Conservation (phyloP, 2,329 filamentous ascomycete genomes). For the Teratosphaeria destructans region DNA sequence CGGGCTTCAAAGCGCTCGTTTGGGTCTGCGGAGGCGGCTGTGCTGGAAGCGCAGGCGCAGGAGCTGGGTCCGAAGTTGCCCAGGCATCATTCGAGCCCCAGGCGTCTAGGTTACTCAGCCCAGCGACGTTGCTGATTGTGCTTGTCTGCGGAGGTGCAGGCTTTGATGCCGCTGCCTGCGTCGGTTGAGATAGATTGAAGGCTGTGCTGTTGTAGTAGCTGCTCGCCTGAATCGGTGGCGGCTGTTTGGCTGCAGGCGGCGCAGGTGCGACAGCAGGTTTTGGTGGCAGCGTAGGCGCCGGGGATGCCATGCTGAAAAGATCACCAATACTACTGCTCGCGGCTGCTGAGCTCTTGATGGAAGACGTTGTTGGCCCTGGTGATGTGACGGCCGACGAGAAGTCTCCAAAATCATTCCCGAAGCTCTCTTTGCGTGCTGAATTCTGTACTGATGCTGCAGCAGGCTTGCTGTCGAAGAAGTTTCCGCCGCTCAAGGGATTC, state of each 20-base stretch:
- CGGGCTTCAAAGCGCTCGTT: conserved; percentile 33
- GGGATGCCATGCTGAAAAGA: conserved; percentile 63
- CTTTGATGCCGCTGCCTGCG: conserved; percentile 26
- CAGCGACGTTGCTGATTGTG: conserved; percentile 27
- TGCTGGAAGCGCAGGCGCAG: conserved; percentile 26
- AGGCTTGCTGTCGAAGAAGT: conserved; percentile 68
- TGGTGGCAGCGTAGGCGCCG: conserved; percentile 19
- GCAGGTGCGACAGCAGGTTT: conserved; percentile 10
- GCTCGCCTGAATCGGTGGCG: conserved; percentile 25
- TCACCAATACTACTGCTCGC: conserved; percentile 53
- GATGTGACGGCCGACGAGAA: conserved; percentile 57
- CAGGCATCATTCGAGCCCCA: conserved; percentile 81
- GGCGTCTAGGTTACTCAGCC: conserved; percentile 53
- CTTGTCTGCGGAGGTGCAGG: conserved; percentile 21
- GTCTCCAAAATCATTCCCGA: conserved; percentile 38
- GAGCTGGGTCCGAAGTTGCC: conserved; percentile 51
- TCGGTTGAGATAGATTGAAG: conserved; percentile 62
- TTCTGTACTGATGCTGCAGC: conserved; percentile 30
- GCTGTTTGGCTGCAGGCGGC: conserved; percentile 23
- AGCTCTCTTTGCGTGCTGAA: conserved; percentile 37
- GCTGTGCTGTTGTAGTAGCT: conserved; percentile 49
- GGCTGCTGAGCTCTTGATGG: conserved; percentile 6
- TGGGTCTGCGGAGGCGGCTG: conserved; percentile 27
- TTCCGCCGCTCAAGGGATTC: conserved; percentile 53
- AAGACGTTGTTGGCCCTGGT: conserved; percentile 23